Conservation (phyloP, 257 asterid species). For the Cruciata laevipes region DNA sequence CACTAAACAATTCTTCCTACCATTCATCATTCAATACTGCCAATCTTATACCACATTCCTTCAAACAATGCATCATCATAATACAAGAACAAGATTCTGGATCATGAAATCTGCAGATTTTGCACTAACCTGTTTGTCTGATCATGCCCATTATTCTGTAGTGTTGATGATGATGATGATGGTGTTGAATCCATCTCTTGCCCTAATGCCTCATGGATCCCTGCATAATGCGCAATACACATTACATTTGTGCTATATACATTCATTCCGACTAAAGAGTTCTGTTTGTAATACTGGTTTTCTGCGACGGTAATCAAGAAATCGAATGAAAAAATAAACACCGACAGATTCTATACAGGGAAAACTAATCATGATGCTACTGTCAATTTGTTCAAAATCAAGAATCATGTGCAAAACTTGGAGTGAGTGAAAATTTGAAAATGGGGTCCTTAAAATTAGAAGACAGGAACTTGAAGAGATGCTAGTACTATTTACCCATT, state of each 20-base stretch:
- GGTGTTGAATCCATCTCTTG: slow-evolving; percentile 9
- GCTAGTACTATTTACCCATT: slow-evolving; percentile 64
- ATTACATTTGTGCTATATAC: not conserved
- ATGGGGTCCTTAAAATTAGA: slow-evolving; percentile 25
- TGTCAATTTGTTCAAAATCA: not conserved
- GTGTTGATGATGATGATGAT: slow-evolving; percentile 30
- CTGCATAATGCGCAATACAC: slow-evolving; percentile 19
- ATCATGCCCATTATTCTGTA: slow-evolving; percentile 36
- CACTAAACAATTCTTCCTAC: slow-evolving; percentile 11
- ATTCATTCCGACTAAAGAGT: not conserved
- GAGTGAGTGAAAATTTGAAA: slow-evolving; percentile 18
- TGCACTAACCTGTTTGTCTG: slow-evolving; percentile 26
- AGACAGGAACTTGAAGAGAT: slow-evolving; percentile 3
- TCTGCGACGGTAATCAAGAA: too few relatives aligned
- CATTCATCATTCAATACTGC: slow-evolving; percentile 14
- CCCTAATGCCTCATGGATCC: slow-evolving; percentile 4
- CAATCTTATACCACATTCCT: slow-evolving; percentile 3
- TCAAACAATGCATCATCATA: slow-evolving; percentile 3
- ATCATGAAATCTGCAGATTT: slow-evolving; percentile 5
- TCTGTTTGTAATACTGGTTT: not conserved
- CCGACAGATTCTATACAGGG: not conserved
- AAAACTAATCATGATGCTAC: too few relatives aligned
- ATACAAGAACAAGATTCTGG: slow-evolving; percentile 1
- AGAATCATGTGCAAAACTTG: slow-evolving; percentile 9
- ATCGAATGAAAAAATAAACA: too few relatives aligned